Evolutionary conservation across 2,329 filamentous ascomycete genomes (phyloP).

Genomic region (Ceratocystis destructans): DNA sequence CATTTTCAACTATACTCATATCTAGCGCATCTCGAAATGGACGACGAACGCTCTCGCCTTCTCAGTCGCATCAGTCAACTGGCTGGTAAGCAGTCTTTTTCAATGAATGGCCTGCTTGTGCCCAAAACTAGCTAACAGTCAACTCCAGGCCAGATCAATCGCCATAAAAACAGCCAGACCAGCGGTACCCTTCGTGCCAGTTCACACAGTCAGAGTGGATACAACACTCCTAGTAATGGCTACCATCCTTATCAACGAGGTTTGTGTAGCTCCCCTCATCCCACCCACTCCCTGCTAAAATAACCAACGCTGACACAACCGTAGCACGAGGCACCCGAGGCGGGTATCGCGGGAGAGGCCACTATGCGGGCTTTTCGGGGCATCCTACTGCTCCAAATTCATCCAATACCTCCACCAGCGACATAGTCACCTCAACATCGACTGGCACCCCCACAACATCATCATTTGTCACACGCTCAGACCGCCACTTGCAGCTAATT

Average conservation of each 20-base stretch:
- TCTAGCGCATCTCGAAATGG: constrained; percentile 27
- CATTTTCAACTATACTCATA: background rate
- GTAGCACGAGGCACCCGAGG: constrained; percentile 22
- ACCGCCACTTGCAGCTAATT: constrained; percentile 70
- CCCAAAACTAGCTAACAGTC: constrained; percentile 22
- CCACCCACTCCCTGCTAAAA: background rate
- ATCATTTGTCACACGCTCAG: constrained; percentile 55
- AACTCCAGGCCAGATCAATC: constrained; percentile 58
- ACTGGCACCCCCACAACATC: constrained; percentile 22
- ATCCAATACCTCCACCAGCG: constrained; percentile 22
- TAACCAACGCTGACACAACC: background rate
- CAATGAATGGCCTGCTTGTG: constrained; percentile 6
- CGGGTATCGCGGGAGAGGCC: constrained; percentile 27
- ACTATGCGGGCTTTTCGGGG: background rate
- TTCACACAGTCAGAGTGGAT: background rate
- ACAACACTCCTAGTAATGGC: constrained; percentile 8
- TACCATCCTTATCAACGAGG: constrained; percentile 26
- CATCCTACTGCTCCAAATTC: constrained; percentile 23
- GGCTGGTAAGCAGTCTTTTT: constrained; percentile 29
- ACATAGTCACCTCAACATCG: constrained; percentile 24
- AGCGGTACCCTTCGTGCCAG: constrained; percentile 22
- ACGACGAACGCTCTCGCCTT: constrained; percentile 37
- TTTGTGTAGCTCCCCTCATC: constrained; percentile 16
- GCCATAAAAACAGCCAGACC: constrained; percentile 53
- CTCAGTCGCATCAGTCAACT: constrained; percentile 40